A percentile compares a stretch with the other conserved stretches of the same genome.
These are phyloP conservation scores for Penicillium macrosclerotiorum DNA, from an alignment of 495 filamentous ascomycete genomes.

Conservation along the genomic window DNA sequence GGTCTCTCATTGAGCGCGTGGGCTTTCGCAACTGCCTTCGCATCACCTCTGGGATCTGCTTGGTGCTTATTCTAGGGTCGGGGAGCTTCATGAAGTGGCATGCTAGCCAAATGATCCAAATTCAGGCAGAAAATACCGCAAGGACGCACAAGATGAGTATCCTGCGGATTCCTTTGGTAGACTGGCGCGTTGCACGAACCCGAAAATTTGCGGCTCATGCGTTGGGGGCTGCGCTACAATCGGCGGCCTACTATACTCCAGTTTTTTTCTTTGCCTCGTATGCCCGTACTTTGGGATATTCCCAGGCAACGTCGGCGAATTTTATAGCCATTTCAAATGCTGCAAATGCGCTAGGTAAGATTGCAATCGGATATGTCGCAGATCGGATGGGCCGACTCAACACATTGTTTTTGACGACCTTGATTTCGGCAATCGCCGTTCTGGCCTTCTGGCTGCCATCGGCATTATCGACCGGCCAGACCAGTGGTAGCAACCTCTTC, in stretches of 20 bases:
- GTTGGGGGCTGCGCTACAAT: slow-evolving; percentile 30
- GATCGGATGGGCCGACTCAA: slow-evolving; percentile 54
- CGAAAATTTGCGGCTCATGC: slow-evolving; percentile 36
- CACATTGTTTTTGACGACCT: slow-evolving; percentile 33
- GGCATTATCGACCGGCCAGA: slow-evolving; percentile 15
- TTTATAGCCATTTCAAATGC: slow-evolving; percentile 34
- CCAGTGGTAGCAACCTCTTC: slow-evolving; percentile 28
- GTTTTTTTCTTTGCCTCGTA: slow-evolving; percentile 41
- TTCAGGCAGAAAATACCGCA: slow-evolving; percentile 21
- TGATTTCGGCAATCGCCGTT: slow-evolving; percentile 34
- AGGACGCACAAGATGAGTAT: slow-evolving; percentile 1
- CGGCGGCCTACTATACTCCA: slow-evolving; percentile 40
- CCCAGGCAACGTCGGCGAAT: slow-evolving; percentile 30
- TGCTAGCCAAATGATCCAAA: slow-evolving; percentile 19
- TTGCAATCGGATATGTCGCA: slow-evolving; percentile 23
- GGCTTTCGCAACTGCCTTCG: slow-evolving; percentile 42
- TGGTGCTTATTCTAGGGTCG: slow-evolving; percentile 23
- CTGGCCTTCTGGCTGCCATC: slow-evolving; percentile 42
- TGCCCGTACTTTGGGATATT: slow-evolving; percentile 38
- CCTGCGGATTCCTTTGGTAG: slow-evolving; percentile 26
- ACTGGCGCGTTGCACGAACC: slow-evolving; percentile 29
- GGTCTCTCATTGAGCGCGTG: slow-evolving; percentile 23
- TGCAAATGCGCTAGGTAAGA: slow-evolving; percentile 25
- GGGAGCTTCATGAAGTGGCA: slow-evolving; percentile 33
- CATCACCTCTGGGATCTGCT: slow-evolving; percentile 32